Evolutionary conservation across 1,139 yeast genomes (phyloP).

Genomic region (Yamadazyma friedrichii): DNA sequence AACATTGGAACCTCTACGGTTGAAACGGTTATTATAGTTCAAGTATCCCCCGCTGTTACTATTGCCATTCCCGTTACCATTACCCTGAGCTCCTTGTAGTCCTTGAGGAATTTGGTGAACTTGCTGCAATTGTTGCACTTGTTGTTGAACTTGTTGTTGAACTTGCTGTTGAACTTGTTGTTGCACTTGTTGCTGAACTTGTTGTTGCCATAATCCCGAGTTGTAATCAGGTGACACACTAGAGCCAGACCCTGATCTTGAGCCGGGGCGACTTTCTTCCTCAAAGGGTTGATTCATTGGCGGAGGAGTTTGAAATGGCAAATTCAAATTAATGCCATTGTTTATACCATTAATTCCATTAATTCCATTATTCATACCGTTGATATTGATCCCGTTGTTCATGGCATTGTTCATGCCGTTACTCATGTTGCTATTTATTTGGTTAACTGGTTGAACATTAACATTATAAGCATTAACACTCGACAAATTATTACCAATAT

Average conservation of each 20-base stretch:
- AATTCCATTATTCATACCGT: neutral
- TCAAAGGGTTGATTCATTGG: constrained; percentile 17
- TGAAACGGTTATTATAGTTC: constrained; percentile 14
- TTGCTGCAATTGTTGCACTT: constrained; percentile 16
- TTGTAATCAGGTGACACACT: constrained; percentile 6
- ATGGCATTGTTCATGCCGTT: neutral
- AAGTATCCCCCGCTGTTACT: constrained; percentile 12
- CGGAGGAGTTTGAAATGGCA: constrained; percentile 27
- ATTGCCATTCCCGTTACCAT: too few species aligned
- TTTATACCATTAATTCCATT: constrained; percentile 3
- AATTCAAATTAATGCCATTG: constrained; percentile 20
- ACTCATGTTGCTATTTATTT: too few species aligned
- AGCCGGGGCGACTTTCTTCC: constrained; percentile 2
- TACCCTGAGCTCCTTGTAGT: too few species aligned
- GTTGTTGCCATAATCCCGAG: constrained; percentile 15
- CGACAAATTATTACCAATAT: constrained; percentile 1
- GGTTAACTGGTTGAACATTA: neutral
- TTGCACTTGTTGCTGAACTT: constrained; percentile 13
- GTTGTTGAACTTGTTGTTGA: constrained; percentile 16
- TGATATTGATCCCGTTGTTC: neutral
- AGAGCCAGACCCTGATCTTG: constrained; percentile 8
- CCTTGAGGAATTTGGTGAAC: constrained; percentile 10
- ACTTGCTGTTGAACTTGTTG: constrained; percentile 15
- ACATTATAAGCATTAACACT: neutral
- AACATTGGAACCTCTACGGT: constrained; percentile 7